A percentile compares a stretch with the other conserved stretches of the same genome.
Conservation (phyloP, 2,329 filamentous ascomycete species). For the Lachnellula willkommii region DNA sequence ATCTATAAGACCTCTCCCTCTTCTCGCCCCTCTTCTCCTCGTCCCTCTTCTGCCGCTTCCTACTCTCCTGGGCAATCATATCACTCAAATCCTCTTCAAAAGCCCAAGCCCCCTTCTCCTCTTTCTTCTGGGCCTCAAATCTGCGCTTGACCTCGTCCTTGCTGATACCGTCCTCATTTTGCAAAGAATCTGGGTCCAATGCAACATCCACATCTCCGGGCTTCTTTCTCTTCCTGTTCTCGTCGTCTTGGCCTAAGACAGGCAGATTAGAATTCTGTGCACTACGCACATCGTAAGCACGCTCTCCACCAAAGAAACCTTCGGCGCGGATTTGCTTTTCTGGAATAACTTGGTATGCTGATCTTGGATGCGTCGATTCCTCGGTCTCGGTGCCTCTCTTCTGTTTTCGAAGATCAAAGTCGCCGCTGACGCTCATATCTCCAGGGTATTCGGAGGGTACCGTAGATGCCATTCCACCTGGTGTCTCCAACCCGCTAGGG, state of each 20-base stretch:
- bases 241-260: slow-evolving; percentile 74
- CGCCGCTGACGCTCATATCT: slow-evolving; percentile 72
- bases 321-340: slow-evolving; percentile 80
- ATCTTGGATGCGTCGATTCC: slow-evolving; percentile 65
- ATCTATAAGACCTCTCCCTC: slow-evolving; percentile 30
- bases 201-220: slow-evolving; percentile 92
- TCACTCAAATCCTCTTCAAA: slow-evolving; percentile 88
- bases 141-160: slow-evolving; percentile 77
- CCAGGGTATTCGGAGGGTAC: slow-evolving; percentile 74
- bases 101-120: slow-evolving; percentile 55
- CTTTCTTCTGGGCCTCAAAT: slow-evolving; percentile 68
- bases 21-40: slow-evolving; percentile 68
- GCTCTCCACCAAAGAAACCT: slow-evolving; percentile 94
- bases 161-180: slow-evolving; percentile 67
- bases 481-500: slow-evolving; percentile 72
- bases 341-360: slow-evolving; percentile 83
- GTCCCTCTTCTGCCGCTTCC: slow-evolving; percentile 85
- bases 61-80: slow-evolving; percentile 90
- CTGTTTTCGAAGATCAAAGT: slow-evolving; percentile 87
- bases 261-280: slow-evolving; percentile 53
- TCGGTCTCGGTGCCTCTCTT: slow-evolving; percentile 84
- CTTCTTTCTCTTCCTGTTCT: slow-evolving; percentile 83
- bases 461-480: slow-evolving; percentile 72
- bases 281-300: slow-evolving; percentile 79
- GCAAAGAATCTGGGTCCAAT: slow-evolving; percentile 77